Evolutionary conservation across 2,329 filamentous ascomycete genomes (phyloP).

Genomic region (Verticillium nonalfalfae): DNA sequence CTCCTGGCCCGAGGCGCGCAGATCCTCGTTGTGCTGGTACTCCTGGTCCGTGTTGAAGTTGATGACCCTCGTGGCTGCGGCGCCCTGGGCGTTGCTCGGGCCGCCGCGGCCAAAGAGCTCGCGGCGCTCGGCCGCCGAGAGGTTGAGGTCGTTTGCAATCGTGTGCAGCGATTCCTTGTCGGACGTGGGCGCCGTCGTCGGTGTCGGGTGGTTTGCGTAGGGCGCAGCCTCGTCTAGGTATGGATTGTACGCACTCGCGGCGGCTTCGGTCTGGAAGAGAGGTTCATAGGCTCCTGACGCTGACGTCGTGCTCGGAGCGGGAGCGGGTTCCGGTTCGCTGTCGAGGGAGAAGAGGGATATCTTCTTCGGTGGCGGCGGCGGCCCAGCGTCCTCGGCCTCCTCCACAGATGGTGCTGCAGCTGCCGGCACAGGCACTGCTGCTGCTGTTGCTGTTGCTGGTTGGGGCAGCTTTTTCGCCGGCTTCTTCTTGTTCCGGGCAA

Average conservation of each 20-base stretch:
- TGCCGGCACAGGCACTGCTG: constrained; percentile 4
- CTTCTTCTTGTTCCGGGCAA: constrained; percentile 67
- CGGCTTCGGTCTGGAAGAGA: constrained; percentile 32
- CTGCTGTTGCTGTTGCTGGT: constrained; percentile 5
- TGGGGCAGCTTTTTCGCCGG: constrained; percentile 33
- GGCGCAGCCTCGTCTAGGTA: constrained; percentile 17
- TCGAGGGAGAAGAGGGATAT: constrained; percentile 65
- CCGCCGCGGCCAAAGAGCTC: constrained; percentile 74
- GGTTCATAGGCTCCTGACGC: constrained; percentile 39
- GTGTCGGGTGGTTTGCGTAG: constrained; percentile 22
- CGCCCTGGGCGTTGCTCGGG: constrained; percentile 27
- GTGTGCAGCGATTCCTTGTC: constrained; percentile 56
- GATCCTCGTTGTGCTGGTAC: constrained; percentile 76
- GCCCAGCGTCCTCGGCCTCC: constrained; percentile 8
- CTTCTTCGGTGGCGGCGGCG: constrained; percentile 36
- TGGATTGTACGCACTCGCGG: constrained; percentile 19
- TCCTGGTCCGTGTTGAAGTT: constrained; percentile 87
- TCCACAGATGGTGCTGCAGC: constrained; percentile 9
- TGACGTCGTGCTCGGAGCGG: constrained; percentile 10
- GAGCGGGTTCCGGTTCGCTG: constrained; percentile 25
- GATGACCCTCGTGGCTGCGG: constrained; percentile 53
- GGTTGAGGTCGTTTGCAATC: constrained; percentile 71
- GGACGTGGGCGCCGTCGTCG: constrained; percentile 19
- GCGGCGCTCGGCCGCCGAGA: constrained; percentile 69
- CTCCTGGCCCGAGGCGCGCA: constrained; percentile 64